Evolutionary conservation across 352 stramenopile species (phyloP).

Genomic region (Pseudoperonospora humuli): DNA sequence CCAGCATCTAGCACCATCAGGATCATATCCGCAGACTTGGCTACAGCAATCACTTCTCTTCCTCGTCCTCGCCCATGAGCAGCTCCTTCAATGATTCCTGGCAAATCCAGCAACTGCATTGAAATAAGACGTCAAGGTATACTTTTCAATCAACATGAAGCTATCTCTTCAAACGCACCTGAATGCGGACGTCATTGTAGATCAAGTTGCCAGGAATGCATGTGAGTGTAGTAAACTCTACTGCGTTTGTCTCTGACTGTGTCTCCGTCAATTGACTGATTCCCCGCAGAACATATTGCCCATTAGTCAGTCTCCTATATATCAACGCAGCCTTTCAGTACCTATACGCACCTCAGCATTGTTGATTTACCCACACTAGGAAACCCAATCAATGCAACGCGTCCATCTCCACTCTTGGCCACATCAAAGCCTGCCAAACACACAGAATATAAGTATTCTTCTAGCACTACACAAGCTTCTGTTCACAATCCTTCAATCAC

Average conservation of each 20-base stretch:
- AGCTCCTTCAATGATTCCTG: conserved; percentile 99
- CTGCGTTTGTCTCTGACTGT: conserved; percentile 92
- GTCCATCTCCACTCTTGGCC: conserved; percentile 91
- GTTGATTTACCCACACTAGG: conserved; percentile 86
- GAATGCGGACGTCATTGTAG: conserved; percentile 95
- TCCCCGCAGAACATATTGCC: not conserved
- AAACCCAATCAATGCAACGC: conserved; percentile 96
- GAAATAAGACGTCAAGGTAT: not conserved
- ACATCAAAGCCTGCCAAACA: conserved; percentile 87
- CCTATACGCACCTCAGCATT: conserved; percentile 51
- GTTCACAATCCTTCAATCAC: conserved; percentile 17
- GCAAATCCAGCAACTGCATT: conserved; percentile 94
- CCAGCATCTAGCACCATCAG: conserved; percentile 98
- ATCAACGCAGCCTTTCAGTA: not conserved
- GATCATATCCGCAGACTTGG: conserved; percentile 97
- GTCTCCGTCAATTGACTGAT: conserved; percentile 92
- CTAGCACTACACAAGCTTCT: not conserved
- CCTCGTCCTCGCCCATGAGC: conserved; percentile 96
- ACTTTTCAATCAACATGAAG: not conserved
- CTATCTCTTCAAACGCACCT: conserved; percentile 41
- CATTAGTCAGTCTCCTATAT: not conserved
- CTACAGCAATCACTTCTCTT: conserved; percentile 98
- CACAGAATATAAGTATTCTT: not conserved
- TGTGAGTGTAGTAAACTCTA: conserved; percentile 98
- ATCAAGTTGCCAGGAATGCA: conserved; percentile 96